phyloP scores from a whole-genome alignment of 1,284 basidiomycete species.

The Pisolithus thermaeus region DNA sequence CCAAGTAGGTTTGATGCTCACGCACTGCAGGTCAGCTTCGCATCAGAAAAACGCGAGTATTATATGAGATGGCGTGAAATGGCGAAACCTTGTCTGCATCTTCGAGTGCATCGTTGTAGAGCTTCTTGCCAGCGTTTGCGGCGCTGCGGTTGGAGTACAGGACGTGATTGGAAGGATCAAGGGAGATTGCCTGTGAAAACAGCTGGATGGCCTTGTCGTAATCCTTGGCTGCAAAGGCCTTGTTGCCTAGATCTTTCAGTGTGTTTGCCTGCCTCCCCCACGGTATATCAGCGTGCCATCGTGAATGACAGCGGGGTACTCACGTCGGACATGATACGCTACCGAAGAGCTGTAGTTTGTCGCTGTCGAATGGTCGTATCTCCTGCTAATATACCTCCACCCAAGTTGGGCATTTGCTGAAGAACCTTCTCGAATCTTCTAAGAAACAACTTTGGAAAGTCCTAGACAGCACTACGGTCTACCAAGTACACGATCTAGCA shows the following conservation, averaged over 20 bases:
- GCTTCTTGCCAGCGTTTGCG: slow-evolving; percentile 78
- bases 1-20: slow-evolving; percentile 80
- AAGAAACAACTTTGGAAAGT: slow-evolving; percentile 3
- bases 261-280: slow-evolving; percentile 40
- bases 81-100: slow-evolving; percentile 82
- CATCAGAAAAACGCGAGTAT: slow-evolving; percentile 5
- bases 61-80: background rate
- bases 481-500: no score
- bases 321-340: slow-evolving; percentile 25
- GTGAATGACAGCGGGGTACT: slow-evolving; percentile 7
- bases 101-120: slow-evolving; percentile 73
- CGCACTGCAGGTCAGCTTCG: slow-evolving; percentile 41
- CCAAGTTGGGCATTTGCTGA: background rate
- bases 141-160: slow-evolving; percentile 93
- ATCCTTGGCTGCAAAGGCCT: slow-evolving; percentile 91
- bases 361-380: no score
- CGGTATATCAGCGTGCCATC: background rate
- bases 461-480: background rate
- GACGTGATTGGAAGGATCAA: slow-evolving; percentile 84
- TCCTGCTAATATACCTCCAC: no score
- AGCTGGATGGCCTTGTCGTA: slow-evolving; percentile 85
- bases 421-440: slow-evolving; percentile 30
- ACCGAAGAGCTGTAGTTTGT: no score
- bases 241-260: slow-evolving; percentile 93
- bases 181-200: slow-evolving; percentile 82